A percentile compares a stretch with the other conserved stretches of the same genome.
phyloP scores from a whole-genome alignment of 805 yeast species.

The Kuraishia piskuri region DNA sequence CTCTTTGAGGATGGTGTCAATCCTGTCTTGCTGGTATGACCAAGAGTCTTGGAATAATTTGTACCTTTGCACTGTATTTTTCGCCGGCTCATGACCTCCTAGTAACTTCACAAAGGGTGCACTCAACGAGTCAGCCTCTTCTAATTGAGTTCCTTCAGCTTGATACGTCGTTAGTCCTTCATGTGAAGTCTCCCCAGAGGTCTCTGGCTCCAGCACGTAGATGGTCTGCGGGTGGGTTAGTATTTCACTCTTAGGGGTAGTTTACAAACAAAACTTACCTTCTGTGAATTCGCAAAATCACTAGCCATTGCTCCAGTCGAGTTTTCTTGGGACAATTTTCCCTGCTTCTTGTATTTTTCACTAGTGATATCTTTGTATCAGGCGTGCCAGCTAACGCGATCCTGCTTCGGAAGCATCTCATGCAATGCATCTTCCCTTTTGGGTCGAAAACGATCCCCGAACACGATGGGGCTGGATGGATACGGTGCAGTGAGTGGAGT shows the following conservation, averaged over 20 bases:
- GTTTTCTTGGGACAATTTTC: background rate
- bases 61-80: slow-evolving; percentile 29
- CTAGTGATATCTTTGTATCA: too few species aligned
- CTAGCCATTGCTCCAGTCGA: background rate
- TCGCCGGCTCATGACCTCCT: slow-evolving; percentile 33
- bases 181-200: background rate
- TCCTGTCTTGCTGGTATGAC: slow-evolving; percentile 21
- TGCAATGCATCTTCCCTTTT: background rate
- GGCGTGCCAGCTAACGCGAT: background rate
- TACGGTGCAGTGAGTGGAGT: too few species aligned
- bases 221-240: slow-evolving; percentile 4
- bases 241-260: too few species aligned
- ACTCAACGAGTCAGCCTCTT: slow-evolving; percentile 11
- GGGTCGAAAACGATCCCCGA: too few species aligned
- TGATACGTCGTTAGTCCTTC: background rate
- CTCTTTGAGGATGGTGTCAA: slow-evolving; percentile 18
- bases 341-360: background rate
- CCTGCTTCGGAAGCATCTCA: background rate
- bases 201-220: slow-evolving; percentile 4
- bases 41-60: slow-evolving; percentile 30
- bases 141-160: background rate
- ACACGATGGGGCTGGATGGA: too few species aligned
- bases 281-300: slow-evolving; percentile 22
- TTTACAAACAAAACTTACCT: slow-evolving; percentile 8
- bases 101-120: slow-evolving; percentile 34